Evolutionary conservation across 108 stramenopile genomes (phyloP).

Genomic region (Cyclotella atomus): DNA sequence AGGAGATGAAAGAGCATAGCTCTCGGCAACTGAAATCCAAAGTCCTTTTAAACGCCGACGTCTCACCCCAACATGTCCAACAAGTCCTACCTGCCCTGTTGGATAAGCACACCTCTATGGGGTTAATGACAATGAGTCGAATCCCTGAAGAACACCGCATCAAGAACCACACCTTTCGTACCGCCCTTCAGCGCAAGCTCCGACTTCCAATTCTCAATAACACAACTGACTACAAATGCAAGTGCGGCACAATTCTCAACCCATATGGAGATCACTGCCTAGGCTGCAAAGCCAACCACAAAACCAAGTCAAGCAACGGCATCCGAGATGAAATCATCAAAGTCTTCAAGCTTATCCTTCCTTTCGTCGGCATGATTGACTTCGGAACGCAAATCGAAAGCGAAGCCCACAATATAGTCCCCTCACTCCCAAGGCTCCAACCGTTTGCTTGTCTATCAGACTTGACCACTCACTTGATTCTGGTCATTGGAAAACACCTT

Average conservation of each 20-base stretch:
- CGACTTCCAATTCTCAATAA: background rate
- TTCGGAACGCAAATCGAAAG: background rate
- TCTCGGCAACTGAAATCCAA: background rate
- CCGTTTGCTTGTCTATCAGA: background rate
- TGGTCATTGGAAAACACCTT: background rate
- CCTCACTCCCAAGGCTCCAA: background rate
- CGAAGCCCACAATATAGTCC: background rate
- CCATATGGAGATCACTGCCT: background rate
- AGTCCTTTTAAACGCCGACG: background rate
- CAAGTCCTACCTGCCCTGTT: too few relatives aligned
- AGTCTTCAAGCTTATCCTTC: background rate
- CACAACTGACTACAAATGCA: background rate
- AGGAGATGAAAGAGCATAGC: background rate
- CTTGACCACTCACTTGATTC: background rate
- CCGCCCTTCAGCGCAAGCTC: background rate
- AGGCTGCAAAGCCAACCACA: background rate
- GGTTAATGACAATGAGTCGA: too few relatives aligned
- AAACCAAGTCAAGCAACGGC: background rate
- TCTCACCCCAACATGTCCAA: background rate
- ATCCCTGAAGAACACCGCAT: too few relatives aligned
- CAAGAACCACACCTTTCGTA: too few relatives aligned
- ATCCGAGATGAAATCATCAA: background rate
- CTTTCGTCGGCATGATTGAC: background rate
- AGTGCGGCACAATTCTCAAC: background rate
- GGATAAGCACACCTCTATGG: too few relatives aligned